These are phyloP conservation scores for Xerocomellus amylosporus DNA, from an alignment of 768 basidiomycete species.

Conservation along the genomic window DNA sequence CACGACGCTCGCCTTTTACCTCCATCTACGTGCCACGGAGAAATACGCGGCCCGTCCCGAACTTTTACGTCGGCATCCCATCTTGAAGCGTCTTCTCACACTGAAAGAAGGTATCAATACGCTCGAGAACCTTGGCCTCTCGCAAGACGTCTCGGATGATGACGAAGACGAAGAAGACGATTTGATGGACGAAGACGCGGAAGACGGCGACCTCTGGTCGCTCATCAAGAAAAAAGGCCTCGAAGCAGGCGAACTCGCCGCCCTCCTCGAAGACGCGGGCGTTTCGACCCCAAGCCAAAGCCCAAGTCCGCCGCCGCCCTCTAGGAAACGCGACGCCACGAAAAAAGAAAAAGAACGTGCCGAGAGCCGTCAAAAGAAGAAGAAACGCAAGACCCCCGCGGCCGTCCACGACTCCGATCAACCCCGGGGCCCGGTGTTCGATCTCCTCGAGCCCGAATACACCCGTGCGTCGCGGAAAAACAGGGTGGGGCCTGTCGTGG, in stretches of 20 bases:
- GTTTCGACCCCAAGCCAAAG: neutral
- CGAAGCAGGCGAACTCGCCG: slow-evolving; percentile 50
- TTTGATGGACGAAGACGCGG: slow-evolving; percentile 39
- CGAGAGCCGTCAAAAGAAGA: slow-evolving; percentile 45
- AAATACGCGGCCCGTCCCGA: slow-evolving; percentile 61
- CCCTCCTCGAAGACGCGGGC: slow-evolving; percentile 54
- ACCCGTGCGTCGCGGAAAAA: slow-evolving; percentile 20
- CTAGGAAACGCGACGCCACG: slow-evolving; percentile 1
- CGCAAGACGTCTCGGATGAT: slow-evolving; percentile 46
- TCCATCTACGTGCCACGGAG: slow-evolving; percentile 74
- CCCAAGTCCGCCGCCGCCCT: slow-evolving; percentile 9
- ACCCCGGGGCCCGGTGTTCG: slow-evolving; percentile 50
- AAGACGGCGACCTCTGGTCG: slow-evolving; percentile 44
- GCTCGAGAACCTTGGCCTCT: slow-evolving; percentile 84
- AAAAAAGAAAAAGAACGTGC: slow-evolving; percentile 11
- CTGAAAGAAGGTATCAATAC: slow-evolving; percentile 80
- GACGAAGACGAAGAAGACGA: slow-evolving; percentile 37
- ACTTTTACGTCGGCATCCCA: slow-evolving; percentile 65
- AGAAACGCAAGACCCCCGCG: slow-evolving; percentile 52
- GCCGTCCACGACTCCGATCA: slow-evolving; percentile 8
- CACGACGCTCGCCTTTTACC: slow-evolving; percentile 87
- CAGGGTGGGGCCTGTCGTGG: slow-evolving; percentile 5
- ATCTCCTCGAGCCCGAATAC: slow-evolving; percentile 77
- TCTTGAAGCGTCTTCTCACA: slow-evolving; percentile 71
- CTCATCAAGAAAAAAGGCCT: slow-evolving; percentile 37